Base-by-base conservation (phyloP, 2,329 filamentous ascomycete genomes). In the Aureobasidium sp. region DNA sequence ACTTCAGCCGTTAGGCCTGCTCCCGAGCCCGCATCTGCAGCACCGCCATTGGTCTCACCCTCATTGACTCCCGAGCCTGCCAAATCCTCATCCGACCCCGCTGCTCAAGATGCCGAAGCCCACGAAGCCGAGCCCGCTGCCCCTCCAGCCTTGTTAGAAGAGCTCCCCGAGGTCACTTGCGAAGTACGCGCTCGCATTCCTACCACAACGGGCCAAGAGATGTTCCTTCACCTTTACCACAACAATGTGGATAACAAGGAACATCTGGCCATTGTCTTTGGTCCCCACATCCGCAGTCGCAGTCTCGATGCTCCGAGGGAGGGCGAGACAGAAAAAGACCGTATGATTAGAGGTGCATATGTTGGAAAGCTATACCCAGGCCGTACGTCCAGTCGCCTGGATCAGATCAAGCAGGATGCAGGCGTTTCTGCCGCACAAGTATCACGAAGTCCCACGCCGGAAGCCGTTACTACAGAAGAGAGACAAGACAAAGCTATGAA, bases 201-300 rank as follows among this genome's bases (percentile, higher is more conserved):
- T 0, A 97, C 93, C 0, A 93, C 91, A 2, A 86, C 84, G 0
- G 93, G 93, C 3, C 89, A 91, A 12, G 92, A 99, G 75, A 97
- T 99, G 91, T 99, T 95, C 75, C 77, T 99, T 57, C 93, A 99
- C 72, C 80, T 97, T 0, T 99, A 99, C 77, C 87, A 87, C 66
- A 99, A 99, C 76, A 89, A 89, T 69, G 85, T 90, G 7, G 94
- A 99, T 74, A 90, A 87, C 67, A 99, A 99, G 76, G 94, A 99
- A 72, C 94, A 99, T 73, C 78, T 99, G 57, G 94, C 94, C 20
- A 97, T 99, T 71, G 94, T 99, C 0, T 99, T 99, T 74, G 94
- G 94, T 2, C 87, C 87, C 63, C 81, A 87, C 52, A 97, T 97
- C 67, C 84, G 94, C 52, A 84, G 73, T 85, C 86, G 78, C 70